Percentiles rank a stretch among this genome's conserved stretches.
These are phyloP conservation scores for Acanthochlamys bracteata DNA, from an alignment of 106 monocot species.

Conservation along the genomic window DNA sequence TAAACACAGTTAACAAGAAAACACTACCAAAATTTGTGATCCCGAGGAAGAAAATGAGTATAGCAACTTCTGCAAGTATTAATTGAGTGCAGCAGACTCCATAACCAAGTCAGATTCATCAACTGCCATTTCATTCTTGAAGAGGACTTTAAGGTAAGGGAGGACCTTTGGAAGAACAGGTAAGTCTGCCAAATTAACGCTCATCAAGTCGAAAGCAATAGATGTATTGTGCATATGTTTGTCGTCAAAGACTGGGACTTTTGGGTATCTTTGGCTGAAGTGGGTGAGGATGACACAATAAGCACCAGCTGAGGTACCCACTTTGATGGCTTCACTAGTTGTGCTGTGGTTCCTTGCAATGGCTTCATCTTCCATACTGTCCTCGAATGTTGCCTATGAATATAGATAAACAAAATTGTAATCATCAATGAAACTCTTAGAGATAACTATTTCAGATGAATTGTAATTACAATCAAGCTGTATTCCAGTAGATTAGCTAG, in stretches of 20 bases:
- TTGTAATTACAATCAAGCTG: too few relatives aligned
- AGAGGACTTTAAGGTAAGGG: constrained; percentile 72
- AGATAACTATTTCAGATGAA: too few relatives aligned
- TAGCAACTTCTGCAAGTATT: too few relatives aligned
- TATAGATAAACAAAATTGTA: too few relatives aligned
- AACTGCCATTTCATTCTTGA: constrained; percentile 58
- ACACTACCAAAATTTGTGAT: too few relatives aligned
- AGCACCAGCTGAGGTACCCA: constrained; percentile 56
- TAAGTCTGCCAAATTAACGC: constrained; percentile 69
- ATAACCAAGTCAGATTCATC: constrained; percentile 77
- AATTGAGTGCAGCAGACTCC: too few relatives aligned
- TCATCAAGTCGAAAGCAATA: constrained; percentile 95
- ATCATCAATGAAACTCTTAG: too few relatives aligned
- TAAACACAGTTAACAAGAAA: too few relatives aligned
- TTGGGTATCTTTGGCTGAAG: constrained; percentile 96
- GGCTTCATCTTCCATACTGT: constrained; percentile 77
- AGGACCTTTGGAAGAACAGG: constrained; percentile 69
- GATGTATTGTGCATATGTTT: constrained; percentile 75
- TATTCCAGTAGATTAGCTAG: too few relatives aligned
- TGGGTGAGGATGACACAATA: constrained; percentile 88
- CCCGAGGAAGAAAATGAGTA: too few relatives aligned
- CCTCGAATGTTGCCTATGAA: constrained; percentile 93
- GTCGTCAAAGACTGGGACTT: constrained; percentile 86
- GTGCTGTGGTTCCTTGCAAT: constrained; percentile 91
- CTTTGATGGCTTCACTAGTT: constrained; percentile 76